Conservation (phyloP, 148 eudicot species). For the Vaccinium myrtillus region DNA sequence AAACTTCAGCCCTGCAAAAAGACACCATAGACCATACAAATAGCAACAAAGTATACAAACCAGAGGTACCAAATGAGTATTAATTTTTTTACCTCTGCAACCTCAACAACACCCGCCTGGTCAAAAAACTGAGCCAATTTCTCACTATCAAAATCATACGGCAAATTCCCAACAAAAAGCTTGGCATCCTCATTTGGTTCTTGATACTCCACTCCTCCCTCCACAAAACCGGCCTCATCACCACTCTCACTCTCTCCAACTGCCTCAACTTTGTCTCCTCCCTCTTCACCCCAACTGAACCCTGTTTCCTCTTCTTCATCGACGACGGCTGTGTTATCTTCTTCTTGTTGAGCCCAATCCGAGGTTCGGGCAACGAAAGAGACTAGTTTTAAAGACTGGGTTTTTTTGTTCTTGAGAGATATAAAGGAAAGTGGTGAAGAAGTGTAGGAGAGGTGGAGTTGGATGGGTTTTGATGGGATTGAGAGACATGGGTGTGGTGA, state of each 20-base stretch:
- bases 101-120: conserved; percentile 78
- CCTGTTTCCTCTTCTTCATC: conserved; percentile 32
- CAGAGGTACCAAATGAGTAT: not conserved
- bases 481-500: conserved; percentile 32
- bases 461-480: conserved; percentile 48
- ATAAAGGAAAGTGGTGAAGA: conserved; percentile 20
- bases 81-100: conserved; percentile 51
- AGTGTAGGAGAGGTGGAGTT: conserved; percentile 35
- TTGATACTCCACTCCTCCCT: conserved; percentile 25
- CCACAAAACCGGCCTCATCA: conserved; percentile 22
- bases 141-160: conserved; percentile 71
- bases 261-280: conserved; percentile 9
- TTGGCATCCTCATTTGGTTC: conserved; percentile 71
- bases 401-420: conserved; percentile 23
- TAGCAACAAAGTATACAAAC: not conserved
- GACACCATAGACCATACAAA: not conserved
- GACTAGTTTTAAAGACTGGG: conserved; percentile 24
- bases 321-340: conserved; percentile 40
- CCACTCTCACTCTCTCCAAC: conserved; percentile 31
- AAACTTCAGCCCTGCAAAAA: not conserved
- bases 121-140: conserved; percentile 67
- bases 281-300: conserved; percentile 24
- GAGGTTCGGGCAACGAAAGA: conserved; percentile 45
- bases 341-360: conserved; percentile 50
- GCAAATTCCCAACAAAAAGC: conserved; percentile 77